These are phyloP conservation scores for Fusarium acutatum DNA, from an alignment of 2,329 filamentous ascomycete species.

Conservation along the genomic window DNA sequence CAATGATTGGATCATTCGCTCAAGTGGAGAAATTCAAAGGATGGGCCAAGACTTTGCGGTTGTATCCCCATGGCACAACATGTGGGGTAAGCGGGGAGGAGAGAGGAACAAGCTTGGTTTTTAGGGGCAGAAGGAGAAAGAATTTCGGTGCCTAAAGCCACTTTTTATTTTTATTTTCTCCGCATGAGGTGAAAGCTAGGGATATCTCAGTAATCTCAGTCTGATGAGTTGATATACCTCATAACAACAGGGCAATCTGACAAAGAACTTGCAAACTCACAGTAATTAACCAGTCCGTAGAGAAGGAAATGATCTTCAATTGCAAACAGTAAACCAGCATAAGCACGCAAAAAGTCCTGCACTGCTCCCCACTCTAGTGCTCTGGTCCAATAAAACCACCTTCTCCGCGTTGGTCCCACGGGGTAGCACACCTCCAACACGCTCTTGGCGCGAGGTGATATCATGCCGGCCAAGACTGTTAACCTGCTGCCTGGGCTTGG, in stretches of 20 bases:
- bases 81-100: constrained; percentile 22
- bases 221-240: no score
- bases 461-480: constrained; percentile 24
- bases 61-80: not conserved
- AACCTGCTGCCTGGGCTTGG: constrained; percentile 30
- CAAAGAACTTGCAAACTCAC: rapidly evolving
- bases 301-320: not conserved
- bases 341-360: constrained; percentile 1
- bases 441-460: constrained; percentile 9
- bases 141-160: constrained; percentile 20
- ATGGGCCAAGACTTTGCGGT: constrained; percentile 13
- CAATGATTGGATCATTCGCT: not conserved
- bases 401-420: constrained; percentile 22
- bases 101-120: constrained; percentile 12
- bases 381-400: not conserved
- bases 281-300: rapidly evolving
- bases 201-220: not conserved
- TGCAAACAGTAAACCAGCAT: not conserved
- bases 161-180: not conserved
- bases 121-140: not conserved
- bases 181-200: not conserved
- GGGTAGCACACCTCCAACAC: constrained; percentile 8
- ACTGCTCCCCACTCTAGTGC: not conserved
- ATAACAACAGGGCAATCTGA: not conserved
- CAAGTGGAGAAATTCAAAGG: not conserved